These are phyloP conservation scores for Ceratobasidium sp. DNA, from an alignment of 1,284 basidiomycete species.

Conservation along the genomic window DNA sequence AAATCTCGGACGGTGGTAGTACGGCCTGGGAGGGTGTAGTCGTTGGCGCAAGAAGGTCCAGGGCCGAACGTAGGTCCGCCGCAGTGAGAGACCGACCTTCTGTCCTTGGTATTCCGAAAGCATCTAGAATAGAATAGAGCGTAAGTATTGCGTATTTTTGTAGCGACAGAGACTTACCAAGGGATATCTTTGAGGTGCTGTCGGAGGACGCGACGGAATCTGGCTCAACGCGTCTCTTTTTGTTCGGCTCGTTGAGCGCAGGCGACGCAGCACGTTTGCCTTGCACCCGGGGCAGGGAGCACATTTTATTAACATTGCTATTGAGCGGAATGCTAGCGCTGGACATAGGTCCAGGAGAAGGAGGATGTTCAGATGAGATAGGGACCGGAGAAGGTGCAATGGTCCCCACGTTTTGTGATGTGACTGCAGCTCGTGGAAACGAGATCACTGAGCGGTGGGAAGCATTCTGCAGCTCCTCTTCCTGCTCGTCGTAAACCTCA, in stretches of 20 bases:
- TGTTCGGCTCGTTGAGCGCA: background rate
- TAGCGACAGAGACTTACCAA: background rate
- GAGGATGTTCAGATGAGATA: slow-evolving; percentile 40
- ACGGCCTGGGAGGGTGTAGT: background rate
- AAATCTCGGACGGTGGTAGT: background rate
- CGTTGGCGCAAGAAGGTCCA: slow-evolving; percentile 3
- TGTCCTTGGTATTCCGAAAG: background rate
- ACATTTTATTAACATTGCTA: background rate
- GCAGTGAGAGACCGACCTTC: background rate
- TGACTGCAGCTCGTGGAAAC: slow-evolving; percentile 23
- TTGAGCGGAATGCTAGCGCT: slow-evolving; percentile 35
- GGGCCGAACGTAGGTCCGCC: slow-evolving; percentile 4
- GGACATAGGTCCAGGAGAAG: slow-evolving; percentile 32
- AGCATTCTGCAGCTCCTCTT: background rate
- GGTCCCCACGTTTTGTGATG: slow-evolving; percentile 84
- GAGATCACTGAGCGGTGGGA: slow-evolving; percentile 19
- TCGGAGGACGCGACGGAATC: background rate
- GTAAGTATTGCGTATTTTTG: background rate
- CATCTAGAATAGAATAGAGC: background rate
- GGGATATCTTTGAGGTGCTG: background rate
- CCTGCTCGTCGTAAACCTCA: background rate
- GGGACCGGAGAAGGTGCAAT: slow-evolving; percentile 80
- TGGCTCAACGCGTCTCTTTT: slow-evolving; percentile 29
- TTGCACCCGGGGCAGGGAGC: background rate
- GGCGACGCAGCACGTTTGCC: slow-evolving; percentile 28